These are phyloP conservation scores for Gaultheria prostrata DNA, from an alignment of 148 eudicot species.

Conservation along the genomic window DNA sequence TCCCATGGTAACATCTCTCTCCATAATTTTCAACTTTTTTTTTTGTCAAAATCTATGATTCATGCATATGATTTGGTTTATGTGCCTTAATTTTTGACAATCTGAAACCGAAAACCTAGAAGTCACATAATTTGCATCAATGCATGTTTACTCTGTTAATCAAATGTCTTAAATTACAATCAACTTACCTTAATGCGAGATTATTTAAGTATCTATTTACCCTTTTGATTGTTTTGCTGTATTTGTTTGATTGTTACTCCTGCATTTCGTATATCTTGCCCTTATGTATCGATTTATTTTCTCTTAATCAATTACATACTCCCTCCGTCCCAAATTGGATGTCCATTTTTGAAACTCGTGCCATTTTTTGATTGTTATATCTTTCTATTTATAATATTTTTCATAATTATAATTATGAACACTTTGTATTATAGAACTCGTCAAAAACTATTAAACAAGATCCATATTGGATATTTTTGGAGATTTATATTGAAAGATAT, in stretches of 20 bases:
- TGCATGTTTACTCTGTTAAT: background rate
- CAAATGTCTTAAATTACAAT: background rate
- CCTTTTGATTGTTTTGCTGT: background rate
- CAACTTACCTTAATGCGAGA: background rate
- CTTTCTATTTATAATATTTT: no score
- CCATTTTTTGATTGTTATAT: no score
- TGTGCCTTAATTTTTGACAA: background rate
- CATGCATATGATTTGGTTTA: background rate
- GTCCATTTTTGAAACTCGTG: no score
- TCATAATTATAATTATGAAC: no score
- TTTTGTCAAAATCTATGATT: background rate
- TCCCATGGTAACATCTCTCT: background rate
- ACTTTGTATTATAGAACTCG: no score
- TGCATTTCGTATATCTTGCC: background rate
- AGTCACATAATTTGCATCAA: background rate
- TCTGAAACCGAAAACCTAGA: background rate
- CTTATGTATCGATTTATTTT: no score
- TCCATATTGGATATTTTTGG: no score
- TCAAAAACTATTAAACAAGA: no score
- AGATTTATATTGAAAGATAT: no score
- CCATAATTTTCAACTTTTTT: background rate
- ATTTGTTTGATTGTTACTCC: background rate
- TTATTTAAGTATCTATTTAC: background rate
- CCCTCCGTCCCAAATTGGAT: no score
- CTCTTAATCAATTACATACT: no score